Evolutionary conservation across 768 basidiomycete species (phyloP).

Genomic region (Lyophyllum atratum): DNA sequence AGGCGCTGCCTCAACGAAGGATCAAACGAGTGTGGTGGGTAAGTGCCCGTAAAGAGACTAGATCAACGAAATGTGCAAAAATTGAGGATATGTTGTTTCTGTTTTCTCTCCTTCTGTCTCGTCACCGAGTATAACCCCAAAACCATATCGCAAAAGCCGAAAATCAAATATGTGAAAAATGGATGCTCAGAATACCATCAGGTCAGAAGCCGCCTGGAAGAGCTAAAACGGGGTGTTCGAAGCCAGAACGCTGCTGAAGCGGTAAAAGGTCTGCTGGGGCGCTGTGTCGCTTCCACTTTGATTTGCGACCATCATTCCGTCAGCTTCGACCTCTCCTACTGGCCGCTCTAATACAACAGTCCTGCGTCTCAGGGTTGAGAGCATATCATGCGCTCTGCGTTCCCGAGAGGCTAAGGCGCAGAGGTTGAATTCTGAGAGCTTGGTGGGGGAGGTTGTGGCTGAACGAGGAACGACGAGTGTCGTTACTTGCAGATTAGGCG

Average conservation of each 20-base stretch:
- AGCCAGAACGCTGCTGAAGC: conserved; percentile 49
- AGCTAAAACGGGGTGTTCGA: conserved; percentile 58
- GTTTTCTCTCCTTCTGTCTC: not conserved
- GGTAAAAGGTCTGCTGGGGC: conserved; percentile 63
- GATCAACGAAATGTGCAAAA: not conserved
- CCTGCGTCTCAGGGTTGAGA: conserved; percentile 61
- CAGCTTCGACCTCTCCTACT: conserved; percentile 8
- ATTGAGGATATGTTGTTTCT: not conserved
- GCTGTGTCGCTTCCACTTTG: conserved; percentile 55
- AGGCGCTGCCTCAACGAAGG: not conserved
- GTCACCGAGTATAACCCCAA: not conserved
- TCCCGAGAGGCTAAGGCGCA: conserved; percentile 54
- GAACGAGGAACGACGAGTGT: conserved; percentile 51
- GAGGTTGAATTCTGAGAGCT: conserved; percentile 57
- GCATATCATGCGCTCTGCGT: conserved; percentile 63
- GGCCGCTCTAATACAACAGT: conserved; percentile 37
- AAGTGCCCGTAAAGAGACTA: conserved; percentile 4
- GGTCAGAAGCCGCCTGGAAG: conserved; percentile 55
- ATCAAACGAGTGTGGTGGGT: conserved; percentile 8
- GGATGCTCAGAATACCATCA: conserved; percentile 27
- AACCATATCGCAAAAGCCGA: conserved; percentile 1
- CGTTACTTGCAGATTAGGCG: conserved; percentile 41
- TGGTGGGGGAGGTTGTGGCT: conserved; percentile 39
- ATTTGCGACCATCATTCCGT: conserved; percentile 29
- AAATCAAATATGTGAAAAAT: conserved; percentile 4